Base-by-base conservation (phyloP, 345 rosid genomes). In the Raphanus sativus region DNA sequence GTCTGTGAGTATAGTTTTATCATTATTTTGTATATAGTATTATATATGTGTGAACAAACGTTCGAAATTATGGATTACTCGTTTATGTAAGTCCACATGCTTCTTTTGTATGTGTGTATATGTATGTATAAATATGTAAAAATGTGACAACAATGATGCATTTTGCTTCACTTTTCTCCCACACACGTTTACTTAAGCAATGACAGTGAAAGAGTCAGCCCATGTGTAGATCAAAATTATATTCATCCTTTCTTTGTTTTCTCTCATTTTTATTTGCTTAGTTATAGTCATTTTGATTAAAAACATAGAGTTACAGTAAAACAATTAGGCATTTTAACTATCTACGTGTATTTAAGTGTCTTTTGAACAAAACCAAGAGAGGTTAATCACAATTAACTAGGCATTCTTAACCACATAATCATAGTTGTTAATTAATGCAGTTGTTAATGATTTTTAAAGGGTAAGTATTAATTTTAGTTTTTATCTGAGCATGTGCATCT, bases 301-400 rank as follows among this genome's bases (percentile, higher is more conserved):
- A 21, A 73, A 60, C 62, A 38, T 25, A 25, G 5, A 32, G 63
- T 15, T 50, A 50, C 56, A 50, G 6, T 15, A 6, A 28, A 38
- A 34, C 6, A 56, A 34, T 50, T 25, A 62, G 21, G 15, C 58
- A 56, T 24, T 50, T 54, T 48, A 62, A 52, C 58, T 1, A 55
- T n/a, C 34, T 30, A 58, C 29, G 65, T 72, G 54, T 72, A 62
- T 24, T 50, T 36, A 17, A 48, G 36, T 79, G 74, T 62, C 77
- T 73, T 79, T 73, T 61, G 59, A 79, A 70, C 74, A 67, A 36
- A 58, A 6, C 63, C 38, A 32, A 73, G 72, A 59, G 69, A 61
- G 67, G 13, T 79, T 59, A 64, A 59, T 73, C 83, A 80, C 79
- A 45, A 36, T 64, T 73, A 76, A 79, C 83, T 65, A 80, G 79